Evolutionary conservation across 768 basidiomycete genomes (phyloP).

Genomic region (Trametes cinnabarina): DNA sequence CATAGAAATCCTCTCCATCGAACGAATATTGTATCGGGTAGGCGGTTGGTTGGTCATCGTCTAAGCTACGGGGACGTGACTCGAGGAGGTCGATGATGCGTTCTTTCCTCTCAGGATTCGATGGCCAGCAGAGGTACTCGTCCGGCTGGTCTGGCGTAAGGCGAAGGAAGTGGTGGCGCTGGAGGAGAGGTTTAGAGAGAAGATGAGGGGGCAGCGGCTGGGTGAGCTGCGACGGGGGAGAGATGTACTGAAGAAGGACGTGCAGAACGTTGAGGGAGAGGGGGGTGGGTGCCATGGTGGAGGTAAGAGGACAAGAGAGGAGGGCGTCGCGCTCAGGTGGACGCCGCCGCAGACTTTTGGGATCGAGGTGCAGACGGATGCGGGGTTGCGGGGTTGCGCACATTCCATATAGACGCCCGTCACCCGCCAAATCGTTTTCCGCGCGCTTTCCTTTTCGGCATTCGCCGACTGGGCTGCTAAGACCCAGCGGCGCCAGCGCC

Average conservation of each 20-base stretch:
- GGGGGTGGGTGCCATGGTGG: constrained; percentile 36
- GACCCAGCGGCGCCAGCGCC: background rate
- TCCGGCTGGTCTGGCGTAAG: constrained; percentile 48
- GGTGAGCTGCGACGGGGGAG: constrained; percentile 46
- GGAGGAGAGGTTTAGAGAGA: constrained; percentile 54
- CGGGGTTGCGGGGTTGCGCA: constrained; percentile 7
- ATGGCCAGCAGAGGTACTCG: constrained; percentile 70
- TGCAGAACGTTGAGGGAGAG: constrained; percentile 41
- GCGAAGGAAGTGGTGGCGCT: constrained; percentile 64
- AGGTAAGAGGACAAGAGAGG: constrained; percentile 6
- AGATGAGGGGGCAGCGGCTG: constrained; percentile 59
- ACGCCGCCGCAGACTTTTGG: background rate
- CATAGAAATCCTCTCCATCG: constrained; percentile 52
- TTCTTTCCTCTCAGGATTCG: constrained; percentile 32
- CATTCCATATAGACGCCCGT: constrained; percentile 7
- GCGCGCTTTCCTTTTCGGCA: constrained; percentile 4
- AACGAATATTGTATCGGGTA: constrained; percentile 39
- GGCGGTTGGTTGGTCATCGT: constrained; percentile 26
- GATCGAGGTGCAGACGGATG: background rate
- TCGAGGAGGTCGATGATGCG: constrained; percentile 46
- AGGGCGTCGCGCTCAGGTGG: constrained; percentile 8
- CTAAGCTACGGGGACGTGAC: constrained; percentile 30
- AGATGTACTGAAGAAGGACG: constrained; percentile 56
- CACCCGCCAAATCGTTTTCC: background rate
- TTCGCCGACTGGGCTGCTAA: background rate